Conservation (phyloP, 2,329 filamentous ascomycete genomes). For the Colletotrichum eremochloae region DNA sequence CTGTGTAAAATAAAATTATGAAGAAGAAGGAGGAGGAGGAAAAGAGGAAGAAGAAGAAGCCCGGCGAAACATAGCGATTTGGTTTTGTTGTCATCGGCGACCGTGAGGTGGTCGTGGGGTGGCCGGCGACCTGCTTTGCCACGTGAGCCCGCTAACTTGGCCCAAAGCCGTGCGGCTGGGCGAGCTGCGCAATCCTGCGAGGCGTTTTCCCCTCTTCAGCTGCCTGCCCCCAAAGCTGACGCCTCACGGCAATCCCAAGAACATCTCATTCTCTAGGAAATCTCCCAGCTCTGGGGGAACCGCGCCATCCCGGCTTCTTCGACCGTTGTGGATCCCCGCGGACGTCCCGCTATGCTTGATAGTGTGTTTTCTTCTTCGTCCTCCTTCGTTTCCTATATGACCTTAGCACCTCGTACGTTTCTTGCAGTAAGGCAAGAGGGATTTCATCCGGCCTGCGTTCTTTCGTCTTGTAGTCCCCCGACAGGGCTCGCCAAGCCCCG, state of each 20-base stretch:
- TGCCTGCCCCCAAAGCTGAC: slow-evolving; percentile 17
- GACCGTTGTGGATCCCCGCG: background rate
- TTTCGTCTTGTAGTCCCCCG: background rate
- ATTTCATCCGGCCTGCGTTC: background rate
- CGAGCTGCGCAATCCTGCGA: background rate
- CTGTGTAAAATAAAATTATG: background rate
- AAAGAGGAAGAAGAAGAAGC: no score
- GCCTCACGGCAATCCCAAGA: slow-evolving; percentile 3
- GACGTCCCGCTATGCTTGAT: background rate
- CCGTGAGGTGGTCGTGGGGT: background rate
- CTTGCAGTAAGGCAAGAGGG: background rate
- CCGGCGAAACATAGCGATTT: background rate
- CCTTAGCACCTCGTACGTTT: background rate
- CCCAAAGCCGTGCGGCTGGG: slow-evolving; percentile 11
- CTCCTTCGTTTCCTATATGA: background rate
- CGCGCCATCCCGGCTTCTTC: slow-evolving; percentile 13
- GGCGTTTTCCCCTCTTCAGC: background rate
- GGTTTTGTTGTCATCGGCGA: background rate
- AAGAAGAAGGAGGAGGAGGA: background rate
- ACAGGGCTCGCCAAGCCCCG: background rate
- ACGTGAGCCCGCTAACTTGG: slow-evolving; percentile 10
- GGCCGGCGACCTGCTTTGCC: background rate
- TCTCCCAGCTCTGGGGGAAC: background rate
- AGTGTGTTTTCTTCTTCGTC: background rate
- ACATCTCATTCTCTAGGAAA: background rate